These are phyloP conservation scores for Camellia sinensis DNA, from an alignment of 148 eudicot genomes.

Conservation along the genomic window DNA sequence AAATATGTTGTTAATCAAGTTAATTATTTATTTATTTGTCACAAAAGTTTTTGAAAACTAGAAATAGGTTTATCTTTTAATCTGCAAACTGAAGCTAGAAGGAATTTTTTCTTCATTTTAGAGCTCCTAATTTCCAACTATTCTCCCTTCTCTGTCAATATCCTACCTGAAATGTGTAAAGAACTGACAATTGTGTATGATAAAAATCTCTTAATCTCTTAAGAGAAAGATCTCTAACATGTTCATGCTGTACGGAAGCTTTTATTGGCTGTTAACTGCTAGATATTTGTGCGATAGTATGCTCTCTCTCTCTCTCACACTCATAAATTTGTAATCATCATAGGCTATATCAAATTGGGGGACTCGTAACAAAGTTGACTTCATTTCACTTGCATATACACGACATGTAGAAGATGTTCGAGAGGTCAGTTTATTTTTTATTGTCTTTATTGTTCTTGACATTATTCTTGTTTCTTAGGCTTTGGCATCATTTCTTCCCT, in stretches of 20 bases:
- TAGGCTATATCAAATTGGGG: slow-evolving; percentile 66
- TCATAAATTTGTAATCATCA: background rate
- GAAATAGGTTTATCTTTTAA: background rate
- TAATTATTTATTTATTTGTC: too few species aligned
- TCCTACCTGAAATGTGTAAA: background rate
- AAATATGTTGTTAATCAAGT: too few species aligned
- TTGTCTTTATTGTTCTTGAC: background rate
- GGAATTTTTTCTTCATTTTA: background rate
- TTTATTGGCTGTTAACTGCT: background rate
- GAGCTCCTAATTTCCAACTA: background rate
- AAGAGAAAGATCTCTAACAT: background rate
- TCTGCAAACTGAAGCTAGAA: background rate
- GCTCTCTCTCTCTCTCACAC: background rate
- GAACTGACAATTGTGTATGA: background rate
- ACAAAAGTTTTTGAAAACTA: too few species aligned
- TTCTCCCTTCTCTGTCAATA: background rate
- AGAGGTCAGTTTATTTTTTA: slow-evolving; percentile 35
- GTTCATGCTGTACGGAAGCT: background rate
- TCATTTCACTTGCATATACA: slow-evolving; percentile 50
- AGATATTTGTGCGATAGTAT: background rate
- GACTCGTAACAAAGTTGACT: slow-evolving; percentile 47
- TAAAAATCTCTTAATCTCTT: too few species aligned
- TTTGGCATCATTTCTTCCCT: background rate
- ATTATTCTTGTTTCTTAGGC: slow-evolving; percentile 6
- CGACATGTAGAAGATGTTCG: slow-evolving; percentile 63